These are phyloP conservation scores for Tripterygium wilfordii DNA, from an alignment of 177 flowering plant genomes.

Conservation along the genomic window DNA sequence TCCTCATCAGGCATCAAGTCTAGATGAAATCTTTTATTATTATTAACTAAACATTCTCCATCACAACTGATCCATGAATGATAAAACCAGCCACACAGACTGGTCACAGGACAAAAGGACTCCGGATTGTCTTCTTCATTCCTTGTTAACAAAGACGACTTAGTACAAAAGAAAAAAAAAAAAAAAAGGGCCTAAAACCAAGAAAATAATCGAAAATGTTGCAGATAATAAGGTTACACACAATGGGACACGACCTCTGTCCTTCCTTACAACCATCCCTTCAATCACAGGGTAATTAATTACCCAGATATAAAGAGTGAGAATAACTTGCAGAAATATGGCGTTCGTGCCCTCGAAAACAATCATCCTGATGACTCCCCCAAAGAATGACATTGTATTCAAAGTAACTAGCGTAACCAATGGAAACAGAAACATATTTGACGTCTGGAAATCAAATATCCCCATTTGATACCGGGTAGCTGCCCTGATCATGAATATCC, in stretches of 20 bases:
- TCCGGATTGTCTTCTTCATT: too few relatives aligned
- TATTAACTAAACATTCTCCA: too few relatives aligned
- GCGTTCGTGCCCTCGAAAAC: slow-evolving; percentile 9
- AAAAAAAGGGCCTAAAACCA: slow-evolving; percentile 14
- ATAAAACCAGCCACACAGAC: too few relatives aligned
- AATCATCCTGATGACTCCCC: slow-evolving; percentile 22
- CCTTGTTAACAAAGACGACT: too few relatives aligned
- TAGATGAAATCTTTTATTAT: too few relatives aligned
- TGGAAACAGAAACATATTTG: slow-evolving; percentile 34
- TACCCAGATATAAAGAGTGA: slow-evolving; percentile 26
- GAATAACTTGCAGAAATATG: slow-evolving; percentile 31
- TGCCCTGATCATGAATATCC: slow-evolving; percentile 40
- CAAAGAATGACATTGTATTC: slow-evolving; percentile 27
- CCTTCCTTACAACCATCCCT: slow-evolving; percentile 43
- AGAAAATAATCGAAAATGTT: slow-evolving; percentile 5
- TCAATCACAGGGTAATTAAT: slow-evolving; percentile 40
- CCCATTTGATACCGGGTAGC: slow-evolving; percentile 28
- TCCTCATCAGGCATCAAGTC: too few relatives aligned
- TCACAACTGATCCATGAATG: too few relatives aligned
- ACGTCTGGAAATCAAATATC: slow-evolving; percentile 35
- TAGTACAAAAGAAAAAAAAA: too few relatives aligned
- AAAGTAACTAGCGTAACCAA: slow-evolving; percentile 21
- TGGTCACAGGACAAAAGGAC: too few relatives aligned
- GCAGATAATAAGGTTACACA: slow-evolving; percentile 10
- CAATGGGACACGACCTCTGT: slow-evolving; percentile 26